Conservation (phyloP, 1,139 yeast species). For the Ogataea hybrid region DNA sequence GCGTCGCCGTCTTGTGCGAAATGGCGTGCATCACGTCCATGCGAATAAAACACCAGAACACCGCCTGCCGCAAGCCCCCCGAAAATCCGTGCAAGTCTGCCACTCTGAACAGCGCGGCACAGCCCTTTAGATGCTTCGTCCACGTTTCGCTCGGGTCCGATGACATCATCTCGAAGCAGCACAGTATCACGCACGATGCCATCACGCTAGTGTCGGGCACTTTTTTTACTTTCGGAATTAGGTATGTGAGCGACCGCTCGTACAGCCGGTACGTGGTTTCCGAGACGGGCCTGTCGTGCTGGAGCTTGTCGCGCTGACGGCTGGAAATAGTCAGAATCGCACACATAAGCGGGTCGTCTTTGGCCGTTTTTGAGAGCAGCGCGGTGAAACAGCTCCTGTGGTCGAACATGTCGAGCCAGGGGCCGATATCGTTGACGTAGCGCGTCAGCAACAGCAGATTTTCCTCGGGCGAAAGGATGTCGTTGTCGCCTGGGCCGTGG, state of each 20-base stretch:
- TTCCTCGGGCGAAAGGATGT: too few relatives aligned
- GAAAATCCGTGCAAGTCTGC: too few relatives aligned
- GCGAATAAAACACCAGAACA: too few relatives aligned
- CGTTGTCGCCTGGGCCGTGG: too few relatives aligned
- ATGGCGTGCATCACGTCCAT: too few relatives aligned
- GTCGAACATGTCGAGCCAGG: conserved; percentile 25
- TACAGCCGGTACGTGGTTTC: conserved; percentile 15
- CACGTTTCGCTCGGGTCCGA: conserved; percentile 27
- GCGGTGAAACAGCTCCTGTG: conserved; percentile 22
- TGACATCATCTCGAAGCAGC: conserved; percentile 24
- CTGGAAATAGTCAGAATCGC: conserved; percentile 22
- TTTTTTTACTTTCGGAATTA: conserved; percentile 17
- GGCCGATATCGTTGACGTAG: conserved; percentile 21
- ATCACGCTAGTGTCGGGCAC: conserved; percentile 15
- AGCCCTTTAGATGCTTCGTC: conserved; percentile 42
- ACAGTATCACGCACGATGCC: conserved; percentile 23
- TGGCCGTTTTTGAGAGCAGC: conserved; percentile 19
- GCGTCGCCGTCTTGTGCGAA: too few relatives aligned
- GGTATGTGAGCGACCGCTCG: conserved; percentile 14
- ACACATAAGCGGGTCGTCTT: conserved; percentile 23
- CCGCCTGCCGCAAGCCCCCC: too few relatives aligned
- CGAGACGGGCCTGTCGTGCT: conserved; percentile 13
- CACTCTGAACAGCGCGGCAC: conserved; percentile 40
- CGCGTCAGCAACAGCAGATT: conserved; percentile 14
- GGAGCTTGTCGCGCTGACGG: conserved; percentile 21